These are phyloP conservation scores for Crinitomyces ghanaensis DNA, from an alignment of 805 yeast genomes.

Conservation along the genomic window DNA sequence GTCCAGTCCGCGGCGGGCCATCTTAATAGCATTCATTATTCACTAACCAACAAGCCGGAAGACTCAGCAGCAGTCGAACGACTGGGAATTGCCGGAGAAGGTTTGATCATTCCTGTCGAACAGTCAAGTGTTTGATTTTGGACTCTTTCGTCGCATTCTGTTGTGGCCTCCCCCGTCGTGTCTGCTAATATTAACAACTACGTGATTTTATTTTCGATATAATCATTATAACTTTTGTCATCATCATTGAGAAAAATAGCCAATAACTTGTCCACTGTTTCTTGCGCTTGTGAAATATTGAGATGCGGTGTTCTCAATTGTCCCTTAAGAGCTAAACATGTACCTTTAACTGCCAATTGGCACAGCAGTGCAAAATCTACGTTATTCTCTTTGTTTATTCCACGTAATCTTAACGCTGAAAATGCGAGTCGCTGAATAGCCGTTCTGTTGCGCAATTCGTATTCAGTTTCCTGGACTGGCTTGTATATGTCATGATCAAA, in stretches of 20 bases:
- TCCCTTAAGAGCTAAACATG: constrained; percentile 20
- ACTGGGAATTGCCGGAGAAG: too few species aligned
- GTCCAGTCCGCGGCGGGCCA: too few species aligned
- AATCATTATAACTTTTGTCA: background rate
- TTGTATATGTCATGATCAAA: constrained; percentile 2
- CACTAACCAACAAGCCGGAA: too few species aligned
- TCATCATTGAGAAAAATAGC: too few species aligned
- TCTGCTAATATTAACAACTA: background rate
- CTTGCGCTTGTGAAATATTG: constrained; percentile 11
- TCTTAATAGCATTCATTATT: too few species aligned
- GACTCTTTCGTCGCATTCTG: too few species aligned
- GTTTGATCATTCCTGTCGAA: too few species aligned
- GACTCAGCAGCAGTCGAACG: too few species aligned
- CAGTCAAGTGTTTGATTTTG: too few species aligned
- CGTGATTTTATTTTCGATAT: background rate
- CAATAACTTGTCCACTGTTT: constrained; percentile 15
- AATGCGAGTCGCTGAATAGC: constrained; percentile 22
- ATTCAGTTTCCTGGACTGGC: constrained; percentile 1
- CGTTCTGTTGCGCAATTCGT: constrained; percentile 6
- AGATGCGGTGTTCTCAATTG: constrained; percentile 1
- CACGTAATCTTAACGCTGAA: constrained; percentile 28
- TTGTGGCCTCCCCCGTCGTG: constrained; percentile 6
- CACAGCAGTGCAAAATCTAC: constrained; percentile 22
- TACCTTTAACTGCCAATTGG: constrained; percentile 19
- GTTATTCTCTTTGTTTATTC: constrained; percentile 16